Conservation (phyloP, 768 basidiomycete genomes). For the Serendipita sp. region DNA sequence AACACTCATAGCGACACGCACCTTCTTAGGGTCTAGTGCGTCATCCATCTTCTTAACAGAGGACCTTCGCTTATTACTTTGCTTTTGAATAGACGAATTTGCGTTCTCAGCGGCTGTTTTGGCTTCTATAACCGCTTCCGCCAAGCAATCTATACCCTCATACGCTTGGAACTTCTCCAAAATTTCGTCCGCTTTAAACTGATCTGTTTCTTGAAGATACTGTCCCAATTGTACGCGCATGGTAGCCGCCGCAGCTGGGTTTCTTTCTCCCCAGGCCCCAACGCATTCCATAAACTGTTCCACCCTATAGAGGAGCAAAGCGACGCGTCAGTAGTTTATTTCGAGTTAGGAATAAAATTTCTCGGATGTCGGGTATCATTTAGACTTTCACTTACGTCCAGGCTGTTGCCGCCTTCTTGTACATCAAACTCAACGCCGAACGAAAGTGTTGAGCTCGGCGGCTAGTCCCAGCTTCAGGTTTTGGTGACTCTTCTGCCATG, state of each 20-base stretch:
- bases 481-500: background rate
- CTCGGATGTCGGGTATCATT: background rate
- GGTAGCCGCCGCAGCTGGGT: background rate
- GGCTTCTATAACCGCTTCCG: conserved; percentile 53
- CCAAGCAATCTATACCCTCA: conserved; percentile 54
- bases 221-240: conserved; percentile 3
- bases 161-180: conserved; percentile 51
- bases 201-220: background rate
- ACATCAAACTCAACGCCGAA: background rate
- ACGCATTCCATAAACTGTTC: background rate
- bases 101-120: conserved; percentile 21
- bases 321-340: background rate
- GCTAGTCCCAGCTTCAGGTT: background rate
- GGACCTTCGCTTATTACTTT: background rate
- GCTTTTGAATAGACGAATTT: background rate
- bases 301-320: background rate
- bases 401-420: background rate
- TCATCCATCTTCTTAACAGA: background rate
- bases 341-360: background rate
- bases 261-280: background rate
- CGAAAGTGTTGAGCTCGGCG: background rate
- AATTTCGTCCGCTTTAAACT: conserved; percentile 45
- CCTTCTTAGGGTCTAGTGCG: background rate
- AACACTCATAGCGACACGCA: background rate
- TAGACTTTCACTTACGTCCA: background rate